Evolutionary conservation across 495 filamentous ascomycete genomes (phyloP).

Genomic region (Penicillium chermesinum): DNA sequence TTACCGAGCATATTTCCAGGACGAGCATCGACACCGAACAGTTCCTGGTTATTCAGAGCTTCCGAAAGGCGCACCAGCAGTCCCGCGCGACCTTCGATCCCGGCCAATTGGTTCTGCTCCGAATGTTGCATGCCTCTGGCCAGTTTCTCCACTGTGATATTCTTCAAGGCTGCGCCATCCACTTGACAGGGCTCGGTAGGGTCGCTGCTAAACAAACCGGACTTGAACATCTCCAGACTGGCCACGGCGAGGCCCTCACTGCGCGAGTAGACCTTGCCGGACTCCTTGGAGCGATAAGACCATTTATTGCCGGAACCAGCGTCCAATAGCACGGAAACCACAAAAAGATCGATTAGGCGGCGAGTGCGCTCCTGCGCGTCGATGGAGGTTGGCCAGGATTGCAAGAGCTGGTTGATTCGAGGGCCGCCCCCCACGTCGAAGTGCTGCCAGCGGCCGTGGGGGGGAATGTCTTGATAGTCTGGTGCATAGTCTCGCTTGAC

Average conservation of each 20-base stretch:
- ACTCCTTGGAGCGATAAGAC: slow-evolving; percentile 87
- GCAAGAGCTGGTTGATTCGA: slow-evolving; percentile 61
- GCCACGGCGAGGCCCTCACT: slow-evolving; percentile 94
- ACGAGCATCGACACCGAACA: slow-evolving; percentile 78
- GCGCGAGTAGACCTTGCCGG: slow-evolving; percentile 73
- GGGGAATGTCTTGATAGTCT: slow-evolving; percentile 75
- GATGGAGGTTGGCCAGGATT: slow-evolving; percentile 56
- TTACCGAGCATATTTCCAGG: slow-evolving; percentile 94
- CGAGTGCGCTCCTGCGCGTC: slow-evolving; percentile 60
- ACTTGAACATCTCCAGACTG: slow-evolving; percentile 96
- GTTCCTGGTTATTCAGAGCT: slow-evolving; percentile 74
- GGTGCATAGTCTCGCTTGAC: slow-evolving; percentile 79
- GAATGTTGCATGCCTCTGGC: slow-evolving; percentile 78
- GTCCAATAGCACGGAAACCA: slow-evolving; percentile 64
- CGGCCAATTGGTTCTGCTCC: slow-evolving; percentile 75
- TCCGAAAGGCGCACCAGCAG: slow-evolving; percentile 71
- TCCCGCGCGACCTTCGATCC: slow-evolving; percentile 79
- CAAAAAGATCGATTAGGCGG: slow-evolving; percentile 61
- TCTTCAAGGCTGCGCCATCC: slow-evolving; percentile 74
- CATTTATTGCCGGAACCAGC: slow-evolving; percentile 62
- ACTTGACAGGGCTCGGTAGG: slow-evolving; percentile 78
- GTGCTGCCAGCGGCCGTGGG: slow-evolving; percentile 68
- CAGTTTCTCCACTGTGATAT: slow-evolving; percentile 67
- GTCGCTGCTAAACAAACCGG: slow-evolving; percentile 86
- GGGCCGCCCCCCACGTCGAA: slow-evolving; percentile 65